These are phyloP conservation scores for Psilocybe azurescens DNA, from an alignment of 768 basidiomycete species.

Conservation along the genomic window DNA sequence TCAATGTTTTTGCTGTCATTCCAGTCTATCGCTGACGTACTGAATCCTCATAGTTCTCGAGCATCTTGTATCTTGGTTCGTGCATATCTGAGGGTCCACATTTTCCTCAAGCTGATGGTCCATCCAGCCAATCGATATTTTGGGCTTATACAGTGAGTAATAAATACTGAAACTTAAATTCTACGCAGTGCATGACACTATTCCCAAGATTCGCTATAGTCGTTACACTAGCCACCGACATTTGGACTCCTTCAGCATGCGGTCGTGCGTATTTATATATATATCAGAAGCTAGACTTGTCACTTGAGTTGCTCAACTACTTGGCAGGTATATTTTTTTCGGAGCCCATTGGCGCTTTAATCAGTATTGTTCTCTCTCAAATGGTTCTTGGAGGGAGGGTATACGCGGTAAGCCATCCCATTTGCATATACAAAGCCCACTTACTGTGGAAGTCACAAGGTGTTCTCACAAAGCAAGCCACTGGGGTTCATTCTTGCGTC, in stretches of 20 bases:
- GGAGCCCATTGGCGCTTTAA: conserved; percentile 26
- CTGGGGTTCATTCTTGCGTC: conserved; percentile 8
- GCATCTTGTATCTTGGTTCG: conserved; percentile 19
- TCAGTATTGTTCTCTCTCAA: conserved; percentile 28
- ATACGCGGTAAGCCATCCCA: conserved; percentile 19
- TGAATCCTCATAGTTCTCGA: not conserved
- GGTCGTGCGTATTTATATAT: conserved; percentile 15
- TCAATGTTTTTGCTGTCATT: not conserved
- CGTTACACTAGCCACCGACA: conserved; percentile 20
- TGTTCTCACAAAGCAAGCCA: conserved; percentile 3
- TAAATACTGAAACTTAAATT: not conserved
- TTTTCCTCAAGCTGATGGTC: too few species aligned
- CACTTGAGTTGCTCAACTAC: not conserved
- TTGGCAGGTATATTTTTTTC: conserved; percentile 22
- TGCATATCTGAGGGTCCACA: not conserved
- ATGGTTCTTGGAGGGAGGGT: conserved; percentile 26
- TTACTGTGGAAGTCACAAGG: not conserved
- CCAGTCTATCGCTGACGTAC: not conserved
- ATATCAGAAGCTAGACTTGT: not conserved
- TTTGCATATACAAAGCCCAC: not conserved
- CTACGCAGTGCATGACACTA: not conserved
- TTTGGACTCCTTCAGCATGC: conserved; percentile 20
- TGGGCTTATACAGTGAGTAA: conserved; percentile 25
- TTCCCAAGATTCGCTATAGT: conserved; percentile 9
- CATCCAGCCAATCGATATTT: conserved; percentile 25